Evolutionary conservation across 768 basidiomycete genomes (phyloP).

Genomic region (Austroboletus eburneus): DNA sequence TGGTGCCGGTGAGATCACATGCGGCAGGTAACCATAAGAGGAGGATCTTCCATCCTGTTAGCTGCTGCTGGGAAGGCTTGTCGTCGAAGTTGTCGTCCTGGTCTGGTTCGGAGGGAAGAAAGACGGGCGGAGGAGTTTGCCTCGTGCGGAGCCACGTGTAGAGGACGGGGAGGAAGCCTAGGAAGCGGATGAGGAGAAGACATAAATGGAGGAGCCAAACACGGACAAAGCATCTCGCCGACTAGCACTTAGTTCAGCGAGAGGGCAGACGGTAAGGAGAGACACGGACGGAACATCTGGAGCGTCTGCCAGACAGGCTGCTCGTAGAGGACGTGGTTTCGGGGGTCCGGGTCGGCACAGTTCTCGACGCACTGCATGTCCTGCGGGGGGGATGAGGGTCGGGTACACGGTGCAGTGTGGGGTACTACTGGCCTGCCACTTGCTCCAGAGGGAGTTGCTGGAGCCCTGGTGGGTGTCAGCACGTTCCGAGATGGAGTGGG

Average conservation of each 20-base stretch:
- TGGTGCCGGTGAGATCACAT: slow-evolving; percentile 90
- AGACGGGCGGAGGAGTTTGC: slow-evolving; percentile 45
- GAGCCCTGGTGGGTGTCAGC: slow-evolving; percentile 49
- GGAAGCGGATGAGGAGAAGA: slow-evolving; percentile 16
- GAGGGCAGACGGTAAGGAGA: slow-evolving; percentile 13
- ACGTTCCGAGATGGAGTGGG: background rate
- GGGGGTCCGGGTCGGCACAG: slow-evolving; percentile 63
- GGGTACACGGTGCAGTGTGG: background rate
- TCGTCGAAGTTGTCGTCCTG: slow-evolving; percentile 38
- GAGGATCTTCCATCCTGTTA: slow-evolving; percentile 66
- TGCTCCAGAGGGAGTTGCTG: slow-evolving; percentile 77
- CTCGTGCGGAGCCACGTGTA: slow-evolving; percentile 59
- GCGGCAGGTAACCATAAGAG: slow-evolving; percentile 85
- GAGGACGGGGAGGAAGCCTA: slow-evolving; percentile 83
- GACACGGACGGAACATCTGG: slow-evolving; percentile 78
- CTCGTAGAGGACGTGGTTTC: slow-evolving; percentile 72
- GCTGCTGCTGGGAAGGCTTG: slow-evolving; percentile 36
- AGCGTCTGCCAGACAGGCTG: slow-evolving; percentile 94
- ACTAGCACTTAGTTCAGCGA: slow-evolving; percentile 48
- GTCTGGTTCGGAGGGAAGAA: slow-evolving; percentile 50
- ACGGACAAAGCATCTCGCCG: slow-evolving; percentile 92
- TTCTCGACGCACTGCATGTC: slow-evolving; percentile 99
- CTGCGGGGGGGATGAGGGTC: slow-evolving; percentile 33
- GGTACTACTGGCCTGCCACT: slow-evolving; percentile 61
- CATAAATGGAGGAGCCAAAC: slow-evolving; percentile 13